phyloP scores from a whole-genome alignment of 805 yeast species.

The Sugiyamaella chiloensis region DNA sequence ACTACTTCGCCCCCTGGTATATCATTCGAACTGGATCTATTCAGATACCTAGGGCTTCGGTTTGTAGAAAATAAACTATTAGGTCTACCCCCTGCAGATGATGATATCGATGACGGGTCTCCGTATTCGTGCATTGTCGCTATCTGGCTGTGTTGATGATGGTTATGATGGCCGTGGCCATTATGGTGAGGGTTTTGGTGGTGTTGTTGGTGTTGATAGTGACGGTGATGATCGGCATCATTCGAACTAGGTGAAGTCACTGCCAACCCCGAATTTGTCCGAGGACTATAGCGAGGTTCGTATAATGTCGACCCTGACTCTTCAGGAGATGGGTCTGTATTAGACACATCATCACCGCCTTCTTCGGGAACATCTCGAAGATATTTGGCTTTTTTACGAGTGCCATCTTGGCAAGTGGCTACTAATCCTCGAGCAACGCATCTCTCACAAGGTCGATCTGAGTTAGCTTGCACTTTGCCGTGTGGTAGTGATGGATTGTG shows the following conservation, averaged over 20 bases:
- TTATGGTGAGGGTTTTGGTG: not conserved
- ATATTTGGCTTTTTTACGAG: constrained; percentile 82
- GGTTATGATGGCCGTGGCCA: not conserved
- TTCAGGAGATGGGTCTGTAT: too few relatives aligned
- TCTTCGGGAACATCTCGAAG: constrained; percentile 54
- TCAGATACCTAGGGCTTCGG: not conserved
- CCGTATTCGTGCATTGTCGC: too few relatives aligned
- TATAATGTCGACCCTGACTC: constrained; percentile 13
- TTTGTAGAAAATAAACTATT: not conserved
- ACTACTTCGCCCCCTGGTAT: not conserved
- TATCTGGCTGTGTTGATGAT: too few relatives aligned
- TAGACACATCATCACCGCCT: constrained; percentile 15
- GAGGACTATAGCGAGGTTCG: constrained; percentile 12
- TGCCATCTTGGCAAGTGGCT: constrained; percentile 81
- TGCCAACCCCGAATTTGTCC: not conserved
- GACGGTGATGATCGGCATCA: too few relatives aligned
- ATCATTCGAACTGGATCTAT: not conserved
- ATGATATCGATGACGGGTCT: too few relatives aligned
- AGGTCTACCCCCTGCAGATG: too few relatives aligned
- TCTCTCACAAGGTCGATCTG: constrained; percentile 72
- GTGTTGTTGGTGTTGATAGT: not conserved
- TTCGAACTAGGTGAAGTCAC: not conserved
- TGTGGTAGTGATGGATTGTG: too few relatives aligned
- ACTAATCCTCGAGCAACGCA: constrained; percentile 69
- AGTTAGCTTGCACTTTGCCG: not conserved